Percentiles rank a stretch among this genome's conserved stretches.
These are phyloP conservation scores for Lecanosticta acicola DNA, from an alignment of 2,329 filamentous ascomycete species.

Conservation along the genomic window DNA sequence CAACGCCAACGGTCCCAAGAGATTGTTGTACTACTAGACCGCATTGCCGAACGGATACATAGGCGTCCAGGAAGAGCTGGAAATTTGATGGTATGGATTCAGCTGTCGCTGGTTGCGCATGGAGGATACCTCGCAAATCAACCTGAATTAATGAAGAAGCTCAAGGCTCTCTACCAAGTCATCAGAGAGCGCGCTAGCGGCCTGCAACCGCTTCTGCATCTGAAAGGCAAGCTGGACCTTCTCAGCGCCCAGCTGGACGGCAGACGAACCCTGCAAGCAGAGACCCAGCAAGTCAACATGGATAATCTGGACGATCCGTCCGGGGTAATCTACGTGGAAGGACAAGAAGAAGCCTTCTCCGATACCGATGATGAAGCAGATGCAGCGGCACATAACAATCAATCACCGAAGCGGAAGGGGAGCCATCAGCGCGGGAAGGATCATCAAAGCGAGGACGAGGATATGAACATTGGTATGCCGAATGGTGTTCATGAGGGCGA, in stretches of 20 bases:
- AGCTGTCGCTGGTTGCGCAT: conserved; percentile 88
- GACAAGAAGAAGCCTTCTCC: conserved; percentile 57
- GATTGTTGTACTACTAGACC: conserved; percentile 70
- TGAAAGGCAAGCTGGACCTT: conserved; percentile 96
- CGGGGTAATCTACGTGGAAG: conserved; percentile 82
- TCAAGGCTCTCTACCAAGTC: conserved; percentile 76
- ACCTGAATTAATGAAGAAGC: conserved; percentile 71
- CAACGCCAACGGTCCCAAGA: conserved; percentile 82
- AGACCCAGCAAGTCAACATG: conserved; percentile 44
- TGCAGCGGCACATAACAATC: conserved; percentile 45
- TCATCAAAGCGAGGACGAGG: conserved; percentile 13
- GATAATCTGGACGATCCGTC: conserved; percentile 62
- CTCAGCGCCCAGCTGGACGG: conserved; percentile 83
- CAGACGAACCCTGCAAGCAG: conserved; percentile 59
- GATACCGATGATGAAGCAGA: conserved; percentile 49
- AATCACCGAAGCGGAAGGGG: not conserved
- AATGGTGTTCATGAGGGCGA: conserved; percentile 16
- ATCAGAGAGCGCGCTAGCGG: conserved; percentile 80
- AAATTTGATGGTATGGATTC: conserved; percentile 88
- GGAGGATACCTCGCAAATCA: conserved; percentile 85
- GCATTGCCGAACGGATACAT: conserved; percentile 81
- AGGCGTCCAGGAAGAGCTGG: conserved; percentile 82
- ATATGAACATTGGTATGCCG: conserved; percentile 7
- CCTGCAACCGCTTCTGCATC: conserved; percentile 71
- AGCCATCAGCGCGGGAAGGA: not conserved